Evolutionary conservation across 2,329 filamentous ascomycete species (phyloP), one percentile per base, ranked within the genome.

Genomic region (Ophiostoma perfectum): DNA sequence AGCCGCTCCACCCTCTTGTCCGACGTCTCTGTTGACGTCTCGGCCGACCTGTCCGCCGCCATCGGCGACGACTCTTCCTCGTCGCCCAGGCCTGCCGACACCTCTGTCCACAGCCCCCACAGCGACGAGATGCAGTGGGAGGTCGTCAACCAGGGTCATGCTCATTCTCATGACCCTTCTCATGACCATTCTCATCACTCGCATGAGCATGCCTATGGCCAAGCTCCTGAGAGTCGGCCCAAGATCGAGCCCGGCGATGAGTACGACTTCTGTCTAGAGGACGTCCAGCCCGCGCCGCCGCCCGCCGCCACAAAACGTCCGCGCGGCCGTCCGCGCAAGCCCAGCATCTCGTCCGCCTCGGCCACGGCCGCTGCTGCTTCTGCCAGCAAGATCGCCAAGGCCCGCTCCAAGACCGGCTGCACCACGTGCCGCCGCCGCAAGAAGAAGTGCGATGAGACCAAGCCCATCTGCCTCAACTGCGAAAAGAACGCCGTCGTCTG

Each of bases 401-500:
- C 91, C 27, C 81, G 88, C 66, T 89, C 87, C 66, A 90, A 89
- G 78, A 90, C 87, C 1, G 88, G 88, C 7, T 90, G 86, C 72
- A 85, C 89, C 66, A 90, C 87, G 11, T 90, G 87, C 73, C 82
- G 87, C 68, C 88, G 85, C 74, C 80, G 88, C 70, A 90, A 90
- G 80, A 90, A 90, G 84, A 90, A 90, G 78, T 90, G 88, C 73
- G 88, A 90, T 72, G 88, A 90, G 77, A 83, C 85, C 14, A 89
- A 89, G 73, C 87, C 87, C 84, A 75, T 90, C 87, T 89, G 91
- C 74, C 83, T 92, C 78, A 96, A 96, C 74, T 97, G 93, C 75
- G 90, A 95, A 79, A 97, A 96, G 82, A 97, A 96, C 76, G 92
- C 92, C 8, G 91, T 96, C 12, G 87, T 93, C 12, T 97, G 93